A percentile compares a stretch with the other conserved stretches of the same genome.
phyloP scores from a whole-genome alignment of 441 rosid species.

The Pelargonium australe region DNA sequence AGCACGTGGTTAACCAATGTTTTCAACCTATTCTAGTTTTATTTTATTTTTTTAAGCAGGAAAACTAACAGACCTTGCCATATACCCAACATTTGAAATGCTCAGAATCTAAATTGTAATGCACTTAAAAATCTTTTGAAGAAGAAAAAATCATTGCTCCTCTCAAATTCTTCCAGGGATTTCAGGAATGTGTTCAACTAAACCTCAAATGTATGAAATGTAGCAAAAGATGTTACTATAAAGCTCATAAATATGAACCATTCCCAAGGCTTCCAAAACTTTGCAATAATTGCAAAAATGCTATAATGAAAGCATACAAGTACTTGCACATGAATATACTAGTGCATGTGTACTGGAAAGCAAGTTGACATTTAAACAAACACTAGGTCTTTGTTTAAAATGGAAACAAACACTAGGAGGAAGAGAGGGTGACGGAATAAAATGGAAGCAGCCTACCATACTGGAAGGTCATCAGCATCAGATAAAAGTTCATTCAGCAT shows the following conservation, averaged over 20 bases:
- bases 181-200: background rate
- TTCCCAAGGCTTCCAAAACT: no score
- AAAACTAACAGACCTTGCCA: background rate
- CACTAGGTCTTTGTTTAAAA: no score
- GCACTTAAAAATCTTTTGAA: background rate
- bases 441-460: conserved; percentile 31
- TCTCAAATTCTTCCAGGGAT: background rate
- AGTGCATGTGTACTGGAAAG: background rate
- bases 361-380: no score
- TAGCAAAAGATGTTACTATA: no score
- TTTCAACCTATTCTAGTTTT: background rate
- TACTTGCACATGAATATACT: background rate
- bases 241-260: no score
- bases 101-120: background rate
- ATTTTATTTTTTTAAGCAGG: background rate
- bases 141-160: background rate
- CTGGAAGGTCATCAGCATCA: conserved; percentile 32
- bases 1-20: background rate
- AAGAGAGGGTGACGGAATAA: background rate
- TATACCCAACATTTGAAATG: background rate
- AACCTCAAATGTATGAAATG: conserved; percentile 1
- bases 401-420: no score
- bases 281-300: no score
- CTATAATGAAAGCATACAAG: background rate
- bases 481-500: conserved; percentile 36